Base-by-base conservation (phyloP, 805 yeast species). In the Starmera dryadoides region DNA sequence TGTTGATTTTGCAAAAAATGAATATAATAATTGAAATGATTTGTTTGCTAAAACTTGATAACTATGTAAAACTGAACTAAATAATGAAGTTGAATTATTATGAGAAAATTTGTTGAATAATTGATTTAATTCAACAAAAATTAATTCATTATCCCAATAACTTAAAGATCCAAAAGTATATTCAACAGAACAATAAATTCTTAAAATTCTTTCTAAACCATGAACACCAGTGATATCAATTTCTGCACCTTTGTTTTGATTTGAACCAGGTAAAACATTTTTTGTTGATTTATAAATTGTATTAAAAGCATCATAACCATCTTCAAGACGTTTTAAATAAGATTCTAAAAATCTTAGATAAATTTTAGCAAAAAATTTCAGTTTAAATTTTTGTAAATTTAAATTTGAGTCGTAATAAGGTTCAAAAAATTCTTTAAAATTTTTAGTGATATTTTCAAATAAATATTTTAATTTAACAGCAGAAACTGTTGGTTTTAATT, bases 351-450 rank as follows among this genome's bases (percentile, higher is more conserved):
- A 43, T 12, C 53, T 53, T 31, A 72, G 46, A 45, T 71, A 76
- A 21, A 71, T 63, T 9, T 58, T 61, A 2, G 73, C 66, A n/a
- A 70, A 68, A 35, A 63, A 64, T 47, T 70, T 71, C 30, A 68
- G 53, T 45, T 71, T 76, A 41, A 64, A 72, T 41, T 68, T 69
- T 26, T 64, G 69, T 19, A 69, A 57, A 18, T 59, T 57, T 40
- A 62, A 51, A 12, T 69, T 62, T 18, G 54, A 51, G 44, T 63
- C 45, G 37, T 54, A 53, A 15, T 47, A 49, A 2, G 45, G 42
- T 26, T 36, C 43, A 41, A 58, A 53, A 14, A 56, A 47, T 17
- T 42, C 49, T 28, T 45, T 41, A 34, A 56, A 69, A 39, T 71
- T 73, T 19, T 55, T 56, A 5, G 72, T 71, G 28, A 72, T 58